phyloP scores from a whole-genome alignment of 768 basidiomycete genomes.

The Amylocystis lapponica region DNA sequence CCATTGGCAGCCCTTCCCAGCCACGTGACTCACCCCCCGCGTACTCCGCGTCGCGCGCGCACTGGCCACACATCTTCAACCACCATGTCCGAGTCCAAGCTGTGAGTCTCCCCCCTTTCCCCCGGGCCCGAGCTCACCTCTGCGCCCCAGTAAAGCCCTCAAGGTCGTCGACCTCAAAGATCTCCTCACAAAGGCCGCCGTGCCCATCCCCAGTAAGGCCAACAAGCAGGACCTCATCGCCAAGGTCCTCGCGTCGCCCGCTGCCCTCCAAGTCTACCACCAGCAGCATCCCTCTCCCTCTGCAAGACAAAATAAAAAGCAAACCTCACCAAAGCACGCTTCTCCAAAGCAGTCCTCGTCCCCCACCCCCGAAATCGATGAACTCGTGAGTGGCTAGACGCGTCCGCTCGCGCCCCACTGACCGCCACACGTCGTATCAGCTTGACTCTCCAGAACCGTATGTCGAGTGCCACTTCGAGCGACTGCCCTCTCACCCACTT shows the following conservation, averaged over 20 bases:
- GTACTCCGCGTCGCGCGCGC: neutral
- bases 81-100: conserved; percentile 35
- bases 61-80: conserved; percentile 7
- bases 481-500: no score
- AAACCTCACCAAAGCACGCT: conserved; percentile 20
- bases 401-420: no score
- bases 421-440: no score
- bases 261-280: conserved; percentile 47
- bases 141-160: conserved; percentile 44
- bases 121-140: conserved; percentile 1
- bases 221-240: conserved; percentile 66
- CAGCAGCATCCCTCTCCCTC: conserved; percentile 13
- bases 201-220: conserved; percentile 46
- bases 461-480: no score
- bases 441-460: no score
- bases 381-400: neutral
- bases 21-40: neutral
- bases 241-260: conserved; percentile 47
- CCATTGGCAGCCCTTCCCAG: neutral
- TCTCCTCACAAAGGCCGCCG: conserved; percentile 48
- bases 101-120: conserved; percentile 23
- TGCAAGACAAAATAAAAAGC: no score
- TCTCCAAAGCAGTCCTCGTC: conserved; percentile 25
- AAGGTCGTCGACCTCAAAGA: conserved; percentile 68
- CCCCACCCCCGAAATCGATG: neutral